These are phyloP conservation scores for Nissolia schottii DNA, from an alignment of 306 rosid species.

Conservation along the genomic window DNA sequence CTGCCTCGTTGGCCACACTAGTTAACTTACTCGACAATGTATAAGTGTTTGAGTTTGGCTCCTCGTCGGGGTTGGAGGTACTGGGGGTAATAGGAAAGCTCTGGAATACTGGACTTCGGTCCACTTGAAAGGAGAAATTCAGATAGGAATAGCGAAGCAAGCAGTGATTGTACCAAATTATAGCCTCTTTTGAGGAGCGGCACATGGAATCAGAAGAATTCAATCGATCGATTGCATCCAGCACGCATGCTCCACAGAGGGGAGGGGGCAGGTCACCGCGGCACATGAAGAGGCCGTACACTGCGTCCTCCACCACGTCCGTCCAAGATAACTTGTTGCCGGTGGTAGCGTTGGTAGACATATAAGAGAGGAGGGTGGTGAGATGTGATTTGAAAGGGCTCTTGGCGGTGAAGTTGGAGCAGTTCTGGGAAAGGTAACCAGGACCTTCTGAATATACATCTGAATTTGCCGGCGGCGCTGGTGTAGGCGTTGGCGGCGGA, in stretches of 20 bases:
- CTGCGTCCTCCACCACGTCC: too few species aligned
- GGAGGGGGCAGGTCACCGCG: neutral
- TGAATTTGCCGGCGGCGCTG: too few species aligned
- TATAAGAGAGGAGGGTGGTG: too few species aligned
- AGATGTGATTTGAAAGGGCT: too few species aligned
- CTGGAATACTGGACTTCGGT: neutral
- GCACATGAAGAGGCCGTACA: slow-evolving; percentile 21
- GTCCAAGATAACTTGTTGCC: too few species aligned
- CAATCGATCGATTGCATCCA: neutral
- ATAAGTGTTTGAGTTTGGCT: neutral
- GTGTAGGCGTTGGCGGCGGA: too few species aligned
- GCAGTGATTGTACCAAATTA: slow-evolving; percentile 3
- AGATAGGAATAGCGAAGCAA: neutral
- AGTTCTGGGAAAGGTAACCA: too few species aligned
- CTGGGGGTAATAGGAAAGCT: neutral
- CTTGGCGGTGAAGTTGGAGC: too few species aligned
- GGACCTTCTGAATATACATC: too few species aligned
- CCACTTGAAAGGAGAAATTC: neutral
- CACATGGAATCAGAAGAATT: neutral
- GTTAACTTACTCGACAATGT: neutral
- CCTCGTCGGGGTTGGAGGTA: neutral
- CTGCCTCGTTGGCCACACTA: neutral
- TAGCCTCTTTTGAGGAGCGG: neutral
- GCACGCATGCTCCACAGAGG: neutral
- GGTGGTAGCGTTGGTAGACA: too few species aligned